Evolutionary conservation across 768 basidiomycete species (phyloP).

Genomic region (Leucocoprinus leucothites): DNA sequence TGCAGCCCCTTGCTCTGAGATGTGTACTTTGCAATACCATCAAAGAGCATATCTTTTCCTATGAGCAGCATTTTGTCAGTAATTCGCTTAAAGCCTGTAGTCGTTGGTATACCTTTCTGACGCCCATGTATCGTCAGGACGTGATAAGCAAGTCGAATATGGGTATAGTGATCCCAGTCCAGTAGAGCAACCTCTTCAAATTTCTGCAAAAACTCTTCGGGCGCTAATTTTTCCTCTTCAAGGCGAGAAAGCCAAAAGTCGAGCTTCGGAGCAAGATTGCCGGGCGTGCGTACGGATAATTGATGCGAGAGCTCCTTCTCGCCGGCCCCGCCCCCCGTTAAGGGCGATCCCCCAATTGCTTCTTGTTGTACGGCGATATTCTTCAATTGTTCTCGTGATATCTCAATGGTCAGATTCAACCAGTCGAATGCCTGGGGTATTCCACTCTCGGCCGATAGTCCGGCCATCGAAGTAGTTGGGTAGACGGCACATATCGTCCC

Average conservation of each 20-base stretch:
- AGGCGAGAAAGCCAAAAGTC: conserved; percentile 33
- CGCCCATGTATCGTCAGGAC: conserved; percentile 37
- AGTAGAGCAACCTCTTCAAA: conserved; percentile 33
- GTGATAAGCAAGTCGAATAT: conserved; percentile 41
- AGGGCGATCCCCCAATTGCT: too few relatives aligned
- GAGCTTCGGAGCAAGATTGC: conserved; percentile 29
- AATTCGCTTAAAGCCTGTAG: not conserved
- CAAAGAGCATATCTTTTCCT: conserved; percentile 44
- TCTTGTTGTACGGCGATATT: too few relatives aligned
- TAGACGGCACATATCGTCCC: conserved; percentile 28
- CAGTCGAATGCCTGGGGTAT: conserved; percentile 39
- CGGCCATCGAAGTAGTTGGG: conserved; percentile 19
- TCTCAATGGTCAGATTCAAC: conserved; percentile 30
- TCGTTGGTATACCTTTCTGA: conserved; percentile 30
- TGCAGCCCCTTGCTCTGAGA: conserved; percentile 29
- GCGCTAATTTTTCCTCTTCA: conserved; percentile 22
- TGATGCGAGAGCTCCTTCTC: conserved; percentile 6
- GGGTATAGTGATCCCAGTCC: conserved; percentile 48
- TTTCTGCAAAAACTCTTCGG: conserved; percentile 30
- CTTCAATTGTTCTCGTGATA: conserved; percentile 10
- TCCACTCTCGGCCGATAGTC: conserved; percentile 20
- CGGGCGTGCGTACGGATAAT: conserved; percentile 17
- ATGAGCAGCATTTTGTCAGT: not conserved
- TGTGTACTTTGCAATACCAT: conserved; percentile 39
- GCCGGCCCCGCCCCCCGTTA: too few relatives aligned